Conservation (phyloP, 2,329 filamentous ascomycete genomes). For the Calcarisporium arbuscula region DNA sequence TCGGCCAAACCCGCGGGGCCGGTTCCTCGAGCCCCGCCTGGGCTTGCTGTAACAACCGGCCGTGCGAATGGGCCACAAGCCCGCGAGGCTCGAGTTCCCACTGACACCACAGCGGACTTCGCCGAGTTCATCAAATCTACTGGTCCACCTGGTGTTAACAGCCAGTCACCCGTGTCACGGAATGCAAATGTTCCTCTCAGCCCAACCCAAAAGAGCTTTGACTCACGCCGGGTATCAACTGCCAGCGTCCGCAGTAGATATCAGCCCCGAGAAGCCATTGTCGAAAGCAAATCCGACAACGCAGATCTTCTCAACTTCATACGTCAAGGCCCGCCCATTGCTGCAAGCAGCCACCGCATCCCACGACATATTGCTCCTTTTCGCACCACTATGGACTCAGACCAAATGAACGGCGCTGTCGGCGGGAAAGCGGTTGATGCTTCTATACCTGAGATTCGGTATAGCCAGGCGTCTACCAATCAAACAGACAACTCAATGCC, state of each 20-base stretch:
- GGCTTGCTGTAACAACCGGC: slow-evolving; percentile 13
- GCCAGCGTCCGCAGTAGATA: slow-evolving; percentile 46
- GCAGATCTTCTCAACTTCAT: slow-evolving; percentile 95
- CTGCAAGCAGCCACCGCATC: slow-evolving; percentile 60
- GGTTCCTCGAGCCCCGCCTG: slow-evolving; percentile 16
- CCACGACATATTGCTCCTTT: slow-evolving; percentile 81
- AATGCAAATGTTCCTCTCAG: slow-evolving; percentile 24
- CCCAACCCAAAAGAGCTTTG: slow-evolving; percentile 29
- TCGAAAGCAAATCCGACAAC: slow-evolving; percentile 58
- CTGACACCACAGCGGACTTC: slow-evolving; percentile 73
- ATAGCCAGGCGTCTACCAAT: slow-evolving; percentile 50
- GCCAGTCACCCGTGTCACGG: slow-evolving; percentile 27
- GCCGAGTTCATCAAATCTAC: slow-evolving; percentile 86
- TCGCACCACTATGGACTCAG: slow-evolving; percentile 77
- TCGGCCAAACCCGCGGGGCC: slow-evolving; percentile 11
- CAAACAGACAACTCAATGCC: slow-evolving; percentile 51
- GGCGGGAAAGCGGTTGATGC: slow-evolving; percentile 54
- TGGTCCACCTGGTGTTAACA: slow-evolving; percentile 59
- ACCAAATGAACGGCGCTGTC: slow-evolving; percentile 56
- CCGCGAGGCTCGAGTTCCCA: slow-evolving; percentile 65
- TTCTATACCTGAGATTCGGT: slow-evolving; percentile 47
- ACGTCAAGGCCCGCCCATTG: slow-evolving; percentile 68
- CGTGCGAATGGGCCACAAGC: slow-evolving; percentile 32
- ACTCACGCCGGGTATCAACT: slow-evolving; percentile 31
- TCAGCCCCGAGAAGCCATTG: slow-evolving; percentile 65